Conservation (phyloP, 495 filamentous ascomycete species). For the Podospora appendiculata region DNA sequence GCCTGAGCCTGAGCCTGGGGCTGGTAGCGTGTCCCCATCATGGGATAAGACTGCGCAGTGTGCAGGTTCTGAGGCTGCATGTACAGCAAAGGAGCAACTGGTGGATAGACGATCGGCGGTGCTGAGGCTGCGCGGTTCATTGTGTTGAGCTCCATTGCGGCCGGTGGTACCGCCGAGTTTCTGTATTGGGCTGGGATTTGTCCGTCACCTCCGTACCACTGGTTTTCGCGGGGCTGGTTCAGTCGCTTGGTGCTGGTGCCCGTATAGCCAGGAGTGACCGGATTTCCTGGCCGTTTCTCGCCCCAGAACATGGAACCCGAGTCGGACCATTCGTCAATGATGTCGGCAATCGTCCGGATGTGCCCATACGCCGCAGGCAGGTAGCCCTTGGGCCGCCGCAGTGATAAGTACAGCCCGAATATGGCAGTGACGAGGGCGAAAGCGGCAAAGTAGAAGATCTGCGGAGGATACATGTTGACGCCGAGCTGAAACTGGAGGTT, state of each 20-base stretch:
- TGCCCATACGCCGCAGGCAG: constrained; percentile 38
- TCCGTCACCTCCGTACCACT: constrained; percentile 10
- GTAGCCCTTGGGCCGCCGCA: constrained; percentile 25
- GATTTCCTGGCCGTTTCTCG: constrained; percentile 20
- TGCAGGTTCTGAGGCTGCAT: no score
- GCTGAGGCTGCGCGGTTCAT: no score
- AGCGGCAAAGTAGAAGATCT: constrained; percentile 28
- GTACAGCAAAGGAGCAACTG: no score
- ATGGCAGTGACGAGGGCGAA: constrained; percentile 24
- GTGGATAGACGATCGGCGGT: no score
- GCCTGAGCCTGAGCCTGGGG: no score
- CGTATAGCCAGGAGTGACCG: constrained; percentile 6
- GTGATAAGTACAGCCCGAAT: constrained; percentile 30
- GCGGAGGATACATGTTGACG: constrained; percentile 29
- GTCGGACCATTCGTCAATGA: constrained; percentile 37
- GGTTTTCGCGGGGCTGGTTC: constrained; percentile 12
- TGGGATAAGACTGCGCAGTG: no score
- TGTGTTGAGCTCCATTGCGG: no score
- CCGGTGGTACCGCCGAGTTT: neutral
- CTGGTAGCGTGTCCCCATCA: no score
- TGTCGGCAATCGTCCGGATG: constrained; percentile 35
- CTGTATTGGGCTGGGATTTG: neutral
- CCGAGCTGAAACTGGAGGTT: constrained; percentile 23
- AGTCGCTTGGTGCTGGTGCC: constrained; percentile 13
- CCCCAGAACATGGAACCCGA: constrained; percentile 37